Evolutionary conservation across 768 basidiomycete species (phyloP), one percentile per base, ranked within the genome.

Genomic region (Boletus pseudo-olivaceus): DNA sequence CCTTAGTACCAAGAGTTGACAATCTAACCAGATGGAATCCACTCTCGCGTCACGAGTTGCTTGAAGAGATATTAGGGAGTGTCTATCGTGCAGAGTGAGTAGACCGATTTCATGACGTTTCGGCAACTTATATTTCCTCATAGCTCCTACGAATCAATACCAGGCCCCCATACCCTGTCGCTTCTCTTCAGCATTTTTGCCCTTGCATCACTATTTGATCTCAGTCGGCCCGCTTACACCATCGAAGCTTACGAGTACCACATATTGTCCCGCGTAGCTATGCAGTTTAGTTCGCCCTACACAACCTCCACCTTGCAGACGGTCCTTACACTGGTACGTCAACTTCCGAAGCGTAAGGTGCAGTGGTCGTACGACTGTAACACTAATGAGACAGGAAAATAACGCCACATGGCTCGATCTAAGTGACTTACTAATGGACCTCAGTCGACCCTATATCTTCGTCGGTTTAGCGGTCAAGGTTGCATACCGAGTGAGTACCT

Each of bases 171-270:
- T 54, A 69, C 78, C 1, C 71, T 88, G 15, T 75, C 86, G 0
- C 74, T 90, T 27, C 74, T 90, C 19, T 87, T 84, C 63, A 77
- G 79, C 40, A 67, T 89, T 12, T 83, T 91, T 57, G 81, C 87
- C 6, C 75, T 90, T 26, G 87, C 80, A 0, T 70, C 77, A 0
- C 72, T 88, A n/a, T 83, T 87, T 57, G 84, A 87, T 62, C 74
- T 76, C 6, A 62, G 71, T 45, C 65, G 68, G 7, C 76, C 76
- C 1, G 72, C 82, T 37, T 80, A 78, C 59, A 73, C 78, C 7
- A 63, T 77, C 14, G 78, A 83, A 50, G 79, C 86, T 8, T 74
- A 82, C 37, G 83, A 85, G 47, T 90, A 83, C 61, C 84, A 82
- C 59, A 70, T 82, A 46, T 69, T 90, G 7, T 74, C 86, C 3